Evolutionary conservation across 2,329 filamentous ascomycete genomes (phyloP).

Genomic region (Venturia aucupariae): DNA sequence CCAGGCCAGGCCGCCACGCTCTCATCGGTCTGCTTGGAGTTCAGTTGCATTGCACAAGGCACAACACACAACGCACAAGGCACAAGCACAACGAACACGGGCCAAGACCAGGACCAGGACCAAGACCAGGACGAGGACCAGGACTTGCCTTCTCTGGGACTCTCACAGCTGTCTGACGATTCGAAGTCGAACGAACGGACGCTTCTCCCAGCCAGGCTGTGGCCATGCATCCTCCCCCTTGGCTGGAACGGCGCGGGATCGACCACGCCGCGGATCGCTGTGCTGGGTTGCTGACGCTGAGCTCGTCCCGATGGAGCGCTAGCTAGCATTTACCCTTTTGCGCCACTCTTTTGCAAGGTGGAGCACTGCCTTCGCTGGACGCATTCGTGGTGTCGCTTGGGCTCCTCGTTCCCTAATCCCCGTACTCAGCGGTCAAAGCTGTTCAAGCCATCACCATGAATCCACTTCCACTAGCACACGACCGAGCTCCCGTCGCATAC

Average conservation of each 20-base stretch:
- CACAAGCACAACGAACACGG: background rate
- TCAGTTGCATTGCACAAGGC: no score
- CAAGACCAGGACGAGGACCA: background rate
- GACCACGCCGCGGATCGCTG: slow-evolving; percentile 7
- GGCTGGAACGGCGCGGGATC: background rate
- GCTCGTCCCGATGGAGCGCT: slow-evolving; percentile 7
- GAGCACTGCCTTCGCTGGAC: slow-evolving; percentile 2
- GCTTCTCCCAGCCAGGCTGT: background rate
- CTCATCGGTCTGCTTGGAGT: background rate
- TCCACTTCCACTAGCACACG: background rate
- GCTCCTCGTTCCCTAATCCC: slow-evolving; percentile 1
- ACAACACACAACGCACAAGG: no score
- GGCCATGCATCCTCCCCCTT: background rate
- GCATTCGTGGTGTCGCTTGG: background rate
- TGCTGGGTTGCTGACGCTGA: slow-evolving; percentile 4
- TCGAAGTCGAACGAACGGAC: background rate
- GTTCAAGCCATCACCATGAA: slow-evolving; percentile 1
- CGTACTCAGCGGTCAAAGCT: background rate
- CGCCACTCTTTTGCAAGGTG: background rate
- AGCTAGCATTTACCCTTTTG: background rate
- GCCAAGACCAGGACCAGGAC: background rate
- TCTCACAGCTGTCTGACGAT: background rate
- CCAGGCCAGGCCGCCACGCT: background rate
- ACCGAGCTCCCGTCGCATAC: slow-evolving; percentile 2
- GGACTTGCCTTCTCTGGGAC: slow-evolving; percentile 1